Conservation (phyloP, 495 filamentous ascomycete genomes). For the Aspergillus kassunensis region DNA sequence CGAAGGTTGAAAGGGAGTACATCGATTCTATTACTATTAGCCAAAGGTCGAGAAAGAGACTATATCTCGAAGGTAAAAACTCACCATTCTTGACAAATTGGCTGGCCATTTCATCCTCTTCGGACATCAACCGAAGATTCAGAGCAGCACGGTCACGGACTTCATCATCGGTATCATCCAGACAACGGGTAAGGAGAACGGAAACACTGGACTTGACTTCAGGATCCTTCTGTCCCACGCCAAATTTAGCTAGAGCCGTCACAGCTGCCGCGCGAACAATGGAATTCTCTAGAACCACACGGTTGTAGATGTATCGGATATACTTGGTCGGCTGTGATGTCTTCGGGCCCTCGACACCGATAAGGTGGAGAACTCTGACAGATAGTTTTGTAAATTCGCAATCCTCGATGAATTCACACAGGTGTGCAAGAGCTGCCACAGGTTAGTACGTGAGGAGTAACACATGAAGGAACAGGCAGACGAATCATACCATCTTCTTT, state of each 20-base stretch:
- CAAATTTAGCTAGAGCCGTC: slow-evolving; percentile 94
- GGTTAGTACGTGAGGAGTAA: not conserved
- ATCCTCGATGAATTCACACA: slow-evolving; percentile 99
- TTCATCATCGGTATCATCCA: slow-evolving; percentile 97
- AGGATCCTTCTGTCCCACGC: slow-evolving; percentile 91
- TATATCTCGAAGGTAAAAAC: slow-evolving; percentile 12
- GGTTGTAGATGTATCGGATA: slow-evolving; percentile 98
- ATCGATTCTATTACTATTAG: slow-evolving; percentile 48
- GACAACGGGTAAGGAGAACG: slow-evolving; percentile 86
- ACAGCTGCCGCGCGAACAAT: slow-evolving; percentile 94
- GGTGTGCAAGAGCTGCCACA: slow-evolving; percentile 72
- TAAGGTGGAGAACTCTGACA: slow-evolving; percentile 87
- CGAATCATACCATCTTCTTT: slow-evolving; percentile 73
- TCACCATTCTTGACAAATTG: slow-evolving; percentile 89
- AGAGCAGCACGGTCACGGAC: slow-evolving; percentile 93
- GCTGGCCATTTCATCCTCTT: slow-evolving; percentile 78
- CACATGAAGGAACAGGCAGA: not conserved
- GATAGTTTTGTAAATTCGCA: slow-evolving; percentile 99
- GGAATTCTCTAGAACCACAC: slow-evolving; percentile 95
- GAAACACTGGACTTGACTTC: slow-evolving; percentile 94
- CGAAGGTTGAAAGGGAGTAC: slow-evolving; percentile 92
- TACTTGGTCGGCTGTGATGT: slow-evolving; percentile 97
- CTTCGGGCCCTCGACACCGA: slow-evolving; percentile 92
- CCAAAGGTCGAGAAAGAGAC: not conserved
- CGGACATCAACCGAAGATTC: slow-evolving; percentile 81